Evolutionary conservation across 2,329 filamentous ascomycete species (phyloP).

Genomic region (Colletotrichum echinochloae): DNA sequence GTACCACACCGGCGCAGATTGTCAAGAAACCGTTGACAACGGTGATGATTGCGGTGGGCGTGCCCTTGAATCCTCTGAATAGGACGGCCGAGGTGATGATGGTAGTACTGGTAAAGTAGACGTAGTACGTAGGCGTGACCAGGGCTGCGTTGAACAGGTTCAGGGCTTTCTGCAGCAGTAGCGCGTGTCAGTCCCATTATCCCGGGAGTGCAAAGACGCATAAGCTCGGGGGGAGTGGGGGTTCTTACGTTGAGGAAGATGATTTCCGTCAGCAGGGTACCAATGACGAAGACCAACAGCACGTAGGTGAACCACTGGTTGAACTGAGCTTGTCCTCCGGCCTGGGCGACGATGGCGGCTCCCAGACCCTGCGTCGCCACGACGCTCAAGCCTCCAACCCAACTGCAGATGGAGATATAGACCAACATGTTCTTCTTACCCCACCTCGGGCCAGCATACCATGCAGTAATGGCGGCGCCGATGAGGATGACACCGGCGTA

Average conservation of each 20-base stretch:
- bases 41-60: conserved; percentile 81
- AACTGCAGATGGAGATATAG: conserved; percentile 95
- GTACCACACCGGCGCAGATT: conserved; percentile 91
- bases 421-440: conserved; percentile 98
- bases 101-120: conserved; percentile 96
- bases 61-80: conserved; percentile 94
- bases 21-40: conserved; percentile 93
- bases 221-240: conserved; percentile 12
- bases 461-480: conserved; percentile 76
- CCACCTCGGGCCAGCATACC: conserved; percentile 87
- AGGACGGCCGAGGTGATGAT: conserved; percentile 94
- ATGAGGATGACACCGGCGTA: conserved; percentile 88
- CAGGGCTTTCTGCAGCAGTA: conserved; percentile 85
- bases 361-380: conserved; percentile 95
- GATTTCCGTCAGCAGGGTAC: conserved; percentile 92
- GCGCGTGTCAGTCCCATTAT: conserved; percentile 48
- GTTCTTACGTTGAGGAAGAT: conserved; percentile 93
- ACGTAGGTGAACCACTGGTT: conserved; percentile 98
- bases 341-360: conserved; percentile 89
- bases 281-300: conserved; percentile 87
- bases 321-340: conserved; percentile 85
- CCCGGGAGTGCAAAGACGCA: neutral
- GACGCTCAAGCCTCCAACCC: conserved; percentile 93
- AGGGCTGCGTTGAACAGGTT: conserved; percentile 97
- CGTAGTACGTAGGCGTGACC: conserved; percentile 98